These are phyloP conservation scores for Petunia hybrid DNA, from an alignment of 305 asterid species.

Conservation along the genomic window DNA sequence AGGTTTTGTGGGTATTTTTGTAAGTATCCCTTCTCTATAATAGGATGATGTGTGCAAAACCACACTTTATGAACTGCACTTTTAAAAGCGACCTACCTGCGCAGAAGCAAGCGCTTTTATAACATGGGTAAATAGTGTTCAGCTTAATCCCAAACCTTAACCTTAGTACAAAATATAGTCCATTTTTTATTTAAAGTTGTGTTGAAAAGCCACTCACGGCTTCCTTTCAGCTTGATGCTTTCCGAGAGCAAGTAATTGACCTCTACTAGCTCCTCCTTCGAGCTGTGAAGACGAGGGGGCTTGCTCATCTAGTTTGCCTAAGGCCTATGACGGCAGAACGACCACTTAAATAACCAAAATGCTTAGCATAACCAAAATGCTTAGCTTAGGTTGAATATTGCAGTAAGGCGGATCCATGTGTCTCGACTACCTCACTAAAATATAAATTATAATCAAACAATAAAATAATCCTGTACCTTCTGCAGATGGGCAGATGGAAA, in stretches of 20 bases:
- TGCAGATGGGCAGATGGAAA: constrained; percentile 49
- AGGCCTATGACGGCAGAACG: not conserved
- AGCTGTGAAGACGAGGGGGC: not conserved
- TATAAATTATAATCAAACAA: constrained; percentile 23
- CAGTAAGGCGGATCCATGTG: not conserved
- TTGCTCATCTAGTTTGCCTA: not conserved
- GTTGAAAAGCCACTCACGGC: constrained; percentile 4
- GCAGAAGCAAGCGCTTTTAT: no score
- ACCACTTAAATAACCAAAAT: not conserved
- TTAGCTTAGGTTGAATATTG: not conserved
- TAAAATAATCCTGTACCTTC: constrained; percentile 55
- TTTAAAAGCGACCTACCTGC: no score
- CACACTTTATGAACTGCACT: no score
- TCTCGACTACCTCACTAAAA: not conserved
- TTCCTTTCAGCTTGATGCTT: constrained; percentile 1
- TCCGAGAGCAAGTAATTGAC: not conserved
- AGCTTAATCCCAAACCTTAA: not conserved
- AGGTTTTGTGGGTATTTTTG: no score
- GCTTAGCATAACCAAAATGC: constrained; percentile 4
- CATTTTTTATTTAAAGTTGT: not conserved
- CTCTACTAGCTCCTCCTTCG: constrained; percentile 1
- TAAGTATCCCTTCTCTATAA: no score
- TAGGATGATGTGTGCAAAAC: no score
- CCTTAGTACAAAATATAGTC: constrained; percentile 9
- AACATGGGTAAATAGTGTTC: not conserved